These are phyloP conservation scores for Mucuna pruriens DNA, from an alignment of 306 rosid genomes.

Conservation along the genomic window DNA sequence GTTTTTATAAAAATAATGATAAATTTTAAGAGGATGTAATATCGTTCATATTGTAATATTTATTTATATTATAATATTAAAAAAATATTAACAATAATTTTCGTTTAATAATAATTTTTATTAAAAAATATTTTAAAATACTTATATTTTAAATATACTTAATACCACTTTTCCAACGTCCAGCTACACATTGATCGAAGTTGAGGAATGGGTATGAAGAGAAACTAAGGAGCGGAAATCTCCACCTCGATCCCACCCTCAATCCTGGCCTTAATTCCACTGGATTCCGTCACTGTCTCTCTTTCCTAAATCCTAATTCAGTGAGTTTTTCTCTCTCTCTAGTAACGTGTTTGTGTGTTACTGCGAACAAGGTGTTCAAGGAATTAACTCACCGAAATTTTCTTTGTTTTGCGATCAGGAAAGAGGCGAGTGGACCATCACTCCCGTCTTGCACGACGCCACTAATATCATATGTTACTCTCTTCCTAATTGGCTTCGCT, in stretches of 20 bases:
- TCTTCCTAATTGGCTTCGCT: background rate
- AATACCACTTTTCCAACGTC: too few relatives aligned
- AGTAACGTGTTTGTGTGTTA: background rate
- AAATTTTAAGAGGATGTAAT: too few relatives aligned
- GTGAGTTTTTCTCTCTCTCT: slow-evolving; percentile 36
- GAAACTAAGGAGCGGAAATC: slow-evolving; percentile 75
- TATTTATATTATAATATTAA: too few relatives aligned
- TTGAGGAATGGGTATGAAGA: slow-evolving; percentile 73
- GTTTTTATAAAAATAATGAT: too few relatives aligned
- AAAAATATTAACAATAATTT: too few relatives aligned
- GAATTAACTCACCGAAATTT: slow-evolving; percentile 21
- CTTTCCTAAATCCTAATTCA: slow-evolving; percentile 63
- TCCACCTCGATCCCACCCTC: slow-evolving; percentile 83
- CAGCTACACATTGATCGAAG: slow-evolving; percentile 22
- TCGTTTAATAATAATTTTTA: too few relatives aligned
- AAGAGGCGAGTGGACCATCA: slow-evolving; percentile 79
- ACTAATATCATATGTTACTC: slow-evolving; percentile 71
- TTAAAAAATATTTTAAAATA: too few relatives aligned
- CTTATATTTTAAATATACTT: too few relatives aligned
- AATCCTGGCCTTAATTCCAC: slow-evolving; percentile 87
- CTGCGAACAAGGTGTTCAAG: slow-evolving; percentile 25
- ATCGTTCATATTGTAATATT: too few relatives aligned
- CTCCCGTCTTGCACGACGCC: slow-evolving; percentile 75
- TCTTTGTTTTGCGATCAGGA: slow-evolving; percentile 49
- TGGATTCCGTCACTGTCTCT: slow-evolving; percentile 93